A percentile compares a stretch with the other conserved stretches of the same genome.
Evolutionary conservation across 73 alveolate species (phyloP).

Genomic region (Tetrahymena malaccensis): DNA sequence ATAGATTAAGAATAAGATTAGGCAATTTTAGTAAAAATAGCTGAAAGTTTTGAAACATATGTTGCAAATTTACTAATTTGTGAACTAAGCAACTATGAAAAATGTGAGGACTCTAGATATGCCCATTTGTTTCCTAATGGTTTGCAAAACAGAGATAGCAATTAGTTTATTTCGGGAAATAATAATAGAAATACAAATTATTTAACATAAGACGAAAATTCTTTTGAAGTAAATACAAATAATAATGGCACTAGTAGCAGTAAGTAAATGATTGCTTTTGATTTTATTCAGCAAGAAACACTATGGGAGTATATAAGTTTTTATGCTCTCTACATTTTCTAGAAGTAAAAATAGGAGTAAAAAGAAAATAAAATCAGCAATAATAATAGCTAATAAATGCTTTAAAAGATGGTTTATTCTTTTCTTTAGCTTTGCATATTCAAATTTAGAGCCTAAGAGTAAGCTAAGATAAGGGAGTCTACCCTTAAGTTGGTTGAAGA

Average conservation of each 20-base stretch:
- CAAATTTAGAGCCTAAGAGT: neutral
- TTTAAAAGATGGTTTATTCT: neutral
- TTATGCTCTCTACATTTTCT: neutral
- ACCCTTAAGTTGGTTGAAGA: neutral
- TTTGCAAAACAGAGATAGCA: neutral
- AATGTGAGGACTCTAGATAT: neutral
- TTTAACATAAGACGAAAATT: neutral
- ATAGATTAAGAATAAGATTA: neutral
- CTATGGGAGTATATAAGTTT: neutral
- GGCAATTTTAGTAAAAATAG: neutral
- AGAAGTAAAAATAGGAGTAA: too few relatives aligned
- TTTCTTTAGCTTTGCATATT: neutral
- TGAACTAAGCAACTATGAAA: neutral
- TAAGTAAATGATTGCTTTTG: neutral
- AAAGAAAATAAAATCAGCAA: neutral
- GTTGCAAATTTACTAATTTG: neutral
- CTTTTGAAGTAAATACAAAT: neutral
- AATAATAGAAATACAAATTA: neutral
- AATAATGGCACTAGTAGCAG: neutral
- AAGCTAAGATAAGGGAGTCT: neutral
- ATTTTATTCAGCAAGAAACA: neutral
- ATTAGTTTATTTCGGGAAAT: neutral
- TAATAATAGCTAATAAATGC: neutral
- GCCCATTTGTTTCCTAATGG: neutral
- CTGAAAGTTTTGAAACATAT: neutral